These are phyloP conservation scores for Pichia inconspicua DNA, from an alignment of 1,139 yeast species.

Conservation along the genomic window DNA sequence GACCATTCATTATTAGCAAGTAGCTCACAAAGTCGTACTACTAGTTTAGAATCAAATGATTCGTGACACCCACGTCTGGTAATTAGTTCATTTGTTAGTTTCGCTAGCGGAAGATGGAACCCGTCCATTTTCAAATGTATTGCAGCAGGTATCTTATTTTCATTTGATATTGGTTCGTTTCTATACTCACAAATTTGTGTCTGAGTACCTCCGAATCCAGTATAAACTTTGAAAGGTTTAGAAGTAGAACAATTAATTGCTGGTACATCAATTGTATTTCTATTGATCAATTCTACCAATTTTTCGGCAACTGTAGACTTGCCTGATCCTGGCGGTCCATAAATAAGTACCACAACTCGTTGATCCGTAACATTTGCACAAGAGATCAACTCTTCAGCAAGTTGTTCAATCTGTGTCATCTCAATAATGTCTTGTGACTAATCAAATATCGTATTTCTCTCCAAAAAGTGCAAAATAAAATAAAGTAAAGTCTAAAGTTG, in stretches of 20 bases:
- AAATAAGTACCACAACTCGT: slow-evolving; percentile 43
- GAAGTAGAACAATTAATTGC: not conserved
- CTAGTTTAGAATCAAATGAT: slow-evolving; percentile 63
- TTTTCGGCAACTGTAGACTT: slow-evolving; percentile 57
- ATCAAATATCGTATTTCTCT: not conserved
- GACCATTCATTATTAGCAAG: slow-evolving; percentile 14
- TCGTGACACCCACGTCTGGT: slow-evolving; percentile 74
- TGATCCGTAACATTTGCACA: not conserved
- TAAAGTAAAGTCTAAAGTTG: no score
- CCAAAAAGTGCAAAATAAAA: no score
- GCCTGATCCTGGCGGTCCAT: slow-evolving; percentile 82
- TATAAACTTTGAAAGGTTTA: not conserved
- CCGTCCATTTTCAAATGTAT: slow-evolving; percentile 69
- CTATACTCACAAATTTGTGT: slow-evolving; percentile 10
- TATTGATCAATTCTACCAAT: slow-evolving; percentile 28
- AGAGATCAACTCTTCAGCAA: not conserved
- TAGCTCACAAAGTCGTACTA: slow-evolving; percentile 31
- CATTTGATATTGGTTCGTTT: not conserved
- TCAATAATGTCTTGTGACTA: not conserved
- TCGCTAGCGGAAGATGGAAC: slow-evolving; percentile 59
- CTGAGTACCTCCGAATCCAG: not conserved
- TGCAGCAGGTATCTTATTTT: slow-evolving; percentile 14
- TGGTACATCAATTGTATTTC: not conserved
- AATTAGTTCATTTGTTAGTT: slow-evolving; percentile 51
- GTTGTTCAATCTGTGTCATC: not conserved